These are phyloP conservation scores for Fusarium euwallaceae DNA, from an alignment of 2,329 filamentous ascomycete genomes.

Conservation along the genomic window DNA sequence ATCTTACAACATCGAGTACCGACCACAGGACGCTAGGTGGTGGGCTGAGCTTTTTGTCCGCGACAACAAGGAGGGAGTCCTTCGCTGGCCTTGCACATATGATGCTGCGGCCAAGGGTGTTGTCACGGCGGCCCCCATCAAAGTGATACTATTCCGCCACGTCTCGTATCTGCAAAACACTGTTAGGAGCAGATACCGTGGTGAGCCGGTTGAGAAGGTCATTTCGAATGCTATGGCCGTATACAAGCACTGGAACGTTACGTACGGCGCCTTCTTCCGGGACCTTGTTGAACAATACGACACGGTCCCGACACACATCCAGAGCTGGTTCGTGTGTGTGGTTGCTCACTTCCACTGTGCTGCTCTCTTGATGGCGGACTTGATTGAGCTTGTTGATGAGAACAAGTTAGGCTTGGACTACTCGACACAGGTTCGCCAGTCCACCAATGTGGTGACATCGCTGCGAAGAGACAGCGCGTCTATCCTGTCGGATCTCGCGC, in stretches of 20 bases:
- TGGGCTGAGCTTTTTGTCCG: conserved; percentile 53
- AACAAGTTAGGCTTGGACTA: conserved; percentile 45
- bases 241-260: conserved; percentile 67
- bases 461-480: conserved; percentile 60
- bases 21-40: conserved; percentile 48
- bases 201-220: conserved; percentile 60
- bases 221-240: conserved; percentile 63
- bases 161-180: conserved; percentile 68
- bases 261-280: conserved; percentile 65
- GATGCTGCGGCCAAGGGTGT: conserved; percentile 64
- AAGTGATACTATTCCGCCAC: conserved; percentile 70
- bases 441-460: conserved; percentile 51
- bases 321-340: conserved; percentile 72
- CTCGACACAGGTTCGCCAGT: conserved; percentile 45
- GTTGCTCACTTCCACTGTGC: conserved; percentile 70
- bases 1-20: conserved; percentile 36
- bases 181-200: conserved; percentile 55
- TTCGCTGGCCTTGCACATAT: conserved; percentile 68
- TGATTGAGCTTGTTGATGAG: conserved; percentile 64
- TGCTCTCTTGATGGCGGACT: conserved; percentile 66
- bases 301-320: conserved; percentile 64
- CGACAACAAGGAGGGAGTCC: conserved; percentile 40
- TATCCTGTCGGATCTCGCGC: conserved; percentile 63
- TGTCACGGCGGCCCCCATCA: conserved; percentile 67
- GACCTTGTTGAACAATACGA: conserved; percentile 65